These are phyloP conservation scores for Aspergillus steynii DNA, from an alignment of 495 filamentous ascomycete species.

Conservation along the genomic window DNA sequence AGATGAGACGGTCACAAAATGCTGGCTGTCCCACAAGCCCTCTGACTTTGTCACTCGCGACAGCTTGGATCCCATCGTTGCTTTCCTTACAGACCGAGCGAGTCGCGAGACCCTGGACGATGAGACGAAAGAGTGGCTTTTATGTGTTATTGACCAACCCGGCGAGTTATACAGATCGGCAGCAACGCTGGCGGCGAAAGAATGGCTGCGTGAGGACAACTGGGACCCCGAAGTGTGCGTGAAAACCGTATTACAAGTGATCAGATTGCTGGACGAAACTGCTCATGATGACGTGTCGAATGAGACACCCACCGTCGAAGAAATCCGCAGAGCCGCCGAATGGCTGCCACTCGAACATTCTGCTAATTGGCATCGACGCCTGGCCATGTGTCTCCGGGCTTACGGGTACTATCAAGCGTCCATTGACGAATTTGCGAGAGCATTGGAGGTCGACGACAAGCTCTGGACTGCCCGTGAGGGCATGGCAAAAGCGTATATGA, in stretches of 20 bases:
- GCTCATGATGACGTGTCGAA: neutral
- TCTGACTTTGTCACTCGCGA: neutral
- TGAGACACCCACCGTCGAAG: conserved; percentile 5
- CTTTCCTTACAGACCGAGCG: neutral
- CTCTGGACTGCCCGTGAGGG: neutral
- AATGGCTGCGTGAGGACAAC: conserved; percentile 6
- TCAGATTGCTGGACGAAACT: conserved; percentile 7
- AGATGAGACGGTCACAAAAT: neutral
- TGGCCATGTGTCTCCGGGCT: neutral
- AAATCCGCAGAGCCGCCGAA: neutral
- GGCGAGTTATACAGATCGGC: neutral
- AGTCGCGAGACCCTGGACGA: neutral
- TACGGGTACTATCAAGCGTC: neutral
- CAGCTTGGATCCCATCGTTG: neutral
- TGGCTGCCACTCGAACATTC: neutral
- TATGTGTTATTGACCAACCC: conserved; percentile 9
- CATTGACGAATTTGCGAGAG: neutral
- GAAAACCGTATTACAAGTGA: conserved; percentile 6
- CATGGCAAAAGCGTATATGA: neutral
- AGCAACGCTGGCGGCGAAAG: neutral
- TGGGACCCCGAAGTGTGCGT: conserved; percentile 3
- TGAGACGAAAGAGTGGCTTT: conserved; percentile 4
- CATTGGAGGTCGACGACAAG: neutral
- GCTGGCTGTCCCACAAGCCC: neutral
- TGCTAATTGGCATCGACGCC: neutral